Evolutionary conservation across 305 asterid species (phyloP).

Genomic region (Rubia tinctorum): DNA sequence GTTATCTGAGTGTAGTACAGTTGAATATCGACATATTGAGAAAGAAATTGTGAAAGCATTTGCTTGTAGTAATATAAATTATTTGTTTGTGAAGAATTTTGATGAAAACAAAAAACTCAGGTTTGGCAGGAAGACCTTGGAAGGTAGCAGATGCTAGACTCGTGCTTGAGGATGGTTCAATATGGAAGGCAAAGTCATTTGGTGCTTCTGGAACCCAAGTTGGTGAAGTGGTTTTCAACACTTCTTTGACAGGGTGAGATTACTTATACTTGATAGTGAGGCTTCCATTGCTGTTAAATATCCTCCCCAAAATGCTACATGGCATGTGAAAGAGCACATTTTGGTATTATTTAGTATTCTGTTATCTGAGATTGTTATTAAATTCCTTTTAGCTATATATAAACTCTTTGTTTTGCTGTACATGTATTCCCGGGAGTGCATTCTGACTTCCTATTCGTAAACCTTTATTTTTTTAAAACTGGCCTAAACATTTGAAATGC

Average conservation of each 20-base stretch:
- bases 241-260: conserved; percentile 85
- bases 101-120: conserved; percentile 22
- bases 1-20: no score
- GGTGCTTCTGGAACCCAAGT: conserved; percentile 99
- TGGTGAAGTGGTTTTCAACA: conserved; percentile 97
- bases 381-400: neutral
- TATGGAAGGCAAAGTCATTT: conserved; percentile 94
- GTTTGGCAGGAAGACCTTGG: conserved; percentile 73
- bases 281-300: neutral
- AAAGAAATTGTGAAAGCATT: neutral
- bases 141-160: conserved; percentile 94
- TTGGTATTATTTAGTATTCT: neutral
- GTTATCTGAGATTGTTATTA: neutral
- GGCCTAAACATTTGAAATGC: conserved; percentile 3
- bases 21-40: neutral
- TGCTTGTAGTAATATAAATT: conserved; percentile 4
- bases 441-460: neutral
- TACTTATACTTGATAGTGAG: neutral
- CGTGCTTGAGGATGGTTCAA: conserved; percentile 92
- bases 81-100: neutral
- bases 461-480: neutral
- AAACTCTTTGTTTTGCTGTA: neutral
- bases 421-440: neutral
- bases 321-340: neutral
- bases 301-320: neutral